Evolutionary conservation across 2,329 filamentous ascomycete species (phyloP).

Genomic region (Arthrinium puccinioides): DNA sequence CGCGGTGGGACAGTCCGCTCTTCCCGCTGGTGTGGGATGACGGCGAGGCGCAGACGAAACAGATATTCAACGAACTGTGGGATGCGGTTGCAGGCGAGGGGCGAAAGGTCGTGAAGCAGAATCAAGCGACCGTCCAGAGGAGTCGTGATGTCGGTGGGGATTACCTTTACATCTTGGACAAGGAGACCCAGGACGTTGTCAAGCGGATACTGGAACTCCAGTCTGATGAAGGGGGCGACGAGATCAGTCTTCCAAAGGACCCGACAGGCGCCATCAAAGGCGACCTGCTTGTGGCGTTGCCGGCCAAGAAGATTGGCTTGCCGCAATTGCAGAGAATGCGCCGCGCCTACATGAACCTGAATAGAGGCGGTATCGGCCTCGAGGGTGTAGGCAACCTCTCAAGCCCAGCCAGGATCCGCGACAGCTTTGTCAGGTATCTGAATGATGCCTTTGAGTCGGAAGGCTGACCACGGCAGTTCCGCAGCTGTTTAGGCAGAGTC

Average conservation of each 20-base stretch:
- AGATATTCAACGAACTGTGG: conserved; percentile 63
- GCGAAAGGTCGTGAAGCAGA: conserved; percentile 61
- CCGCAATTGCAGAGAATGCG: conserved; percentile 72
- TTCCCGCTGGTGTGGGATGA: conserved; percentile 77
- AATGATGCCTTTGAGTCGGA: conserved; percentile 59
- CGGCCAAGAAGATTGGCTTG: conserved; percentile 57
- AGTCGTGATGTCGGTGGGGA: conserved; percentile 59
- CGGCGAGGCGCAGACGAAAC: conserved; percentile 46
- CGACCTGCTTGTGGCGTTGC: conserved; percentile 56
- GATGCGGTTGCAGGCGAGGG: conserved; percentile 60
- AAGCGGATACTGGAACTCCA: conserved; percentile 62
- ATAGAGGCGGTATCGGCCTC: conserved; percentile 59
- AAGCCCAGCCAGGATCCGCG: conserved; percentile 45
- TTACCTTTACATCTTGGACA: conserved; percentile 75
- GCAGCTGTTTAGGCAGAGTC: too few relatives aligned
- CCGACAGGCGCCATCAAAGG: conserved; percentile 26
- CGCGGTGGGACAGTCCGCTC: conserved; percentile 74
- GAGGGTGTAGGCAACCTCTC: conserved; percentile 46
- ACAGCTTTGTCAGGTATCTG: conserved; percentile 59
- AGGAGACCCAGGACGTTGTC: conserved; percentile 70
- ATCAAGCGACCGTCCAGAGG: conserved; percentile 64
- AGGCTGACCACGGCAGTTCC: conserved; percentile 28
- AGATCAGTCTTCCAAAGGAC: conserved; percentile 41
- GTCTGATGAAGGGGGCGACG: conserved; percentile 56
- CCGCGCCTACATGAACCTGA: conserved; percentile 70